phyloP scores from a whole-genome alignment of 495 filamentous ascomycete genomes.

The Penicillium roqueforti region DNA sequence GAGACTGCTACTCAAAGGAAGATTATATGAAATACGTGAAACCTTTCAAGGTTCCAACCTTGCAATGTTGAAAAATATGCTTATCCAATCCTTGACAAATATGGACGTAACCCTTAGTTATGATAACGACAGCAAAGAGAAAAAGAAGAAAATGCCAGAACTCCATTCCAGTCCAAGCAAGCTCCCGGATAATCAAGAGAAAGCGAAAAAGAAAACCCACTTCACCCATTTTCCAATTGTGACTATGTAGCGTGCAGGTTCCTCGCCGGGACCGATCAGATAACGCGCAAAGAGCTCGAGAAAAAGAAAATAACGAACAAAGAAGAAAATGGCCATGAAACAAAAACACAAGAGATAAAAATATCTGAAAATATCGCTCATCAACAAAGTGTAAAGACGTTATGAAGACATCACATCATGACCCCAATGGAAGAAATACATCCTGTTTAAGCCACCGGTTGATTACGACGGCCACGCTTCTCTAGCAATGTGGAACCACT shows the following conservation, averaged over 20 bases:
- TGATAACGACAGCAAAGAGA: neutral
- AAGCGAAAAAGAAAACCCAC: slow-evolving; percentile 5
- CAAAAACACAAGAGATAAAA: slow-evolving; percentile 3
- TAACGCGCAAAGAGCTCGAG: slow-evolving; percentile 6
- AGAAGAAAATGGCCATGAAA: neutral
- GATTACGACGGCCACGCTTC: slow-evolving; percentile 53
- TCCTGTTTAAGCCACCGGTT: slow-evolving; percentile 27
- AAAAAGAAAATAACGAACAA: neutral
- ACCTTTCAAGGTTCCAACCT: neutral
- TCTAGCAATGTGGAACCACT: slow-evolving; percentile 86
- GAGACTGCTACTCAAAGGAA: neutral
- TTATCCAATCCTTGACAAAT: neutral
- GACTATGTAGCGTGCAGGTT: slow-evolving; percentile 8
- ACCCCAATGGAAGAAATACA: slow-evolving; percentile 6
- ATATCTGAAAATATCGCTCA: slow-evolving; percentile 11
- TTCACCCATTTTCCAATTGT: slow-evolving; percentile 6
- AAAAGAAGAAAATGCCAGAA: slow-evolving; percentile 1
- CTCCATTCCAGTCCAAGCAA: slow-evolving; percentile 7
- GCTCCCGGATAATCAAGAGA: slow-evolving; percentile 6
- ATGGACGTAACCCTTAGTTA: neutral
- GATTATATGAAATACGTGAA: neutral
- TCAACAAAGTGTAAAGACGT: slow-evolving; percentile 3
- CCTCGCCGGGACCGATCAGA: slow-evolving; percentile 4
- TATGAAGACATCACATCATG: slow-evolving; percentile 8
- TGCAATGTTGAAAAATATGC: neutral